These are phyloP conservation scores for Arabidopsis hybrid DNA, from an alignment of 441 rosid genomes.

Conservation along the genomic window DNA sequence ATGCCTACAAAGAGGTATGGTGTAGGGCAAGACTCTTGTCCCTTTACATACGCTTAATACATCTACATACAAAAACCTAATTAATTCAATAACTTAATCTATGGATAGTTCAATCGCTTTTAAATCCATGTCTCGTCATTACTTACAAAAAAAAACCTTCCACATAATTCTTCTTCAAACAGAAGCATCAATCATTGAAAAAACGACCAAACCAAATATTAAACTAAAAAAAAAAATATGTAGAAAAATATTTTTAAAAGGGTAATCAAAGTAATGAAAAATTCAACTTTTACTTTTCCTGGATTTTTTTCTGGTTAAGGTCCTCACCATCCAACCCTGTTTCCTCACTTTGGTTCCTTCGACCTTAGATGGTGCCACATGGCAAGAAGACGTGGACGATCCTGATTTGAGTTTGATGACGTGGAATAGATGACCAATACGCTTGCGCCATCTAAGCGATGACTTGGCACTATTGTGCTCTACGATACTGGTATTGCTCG, in stretches of 20 bases:
- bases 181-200: constrained; percentile 42
- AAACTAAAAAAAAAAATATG: constrained; percentile 24
- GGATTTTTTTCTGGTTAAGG: constrained; percentile 72
- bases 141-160: constrained; percentile 35
- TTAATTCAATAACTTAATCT: constrained; percentile 3
- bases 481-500: constrained; percentile 59
- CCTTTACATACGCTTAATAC: constrained; percentile 26
- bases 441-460: constrained; percentile 84
- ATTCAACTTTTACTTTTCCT: constrained; percentile 46
- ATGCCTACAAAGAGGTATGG: constrained; percentile 45
- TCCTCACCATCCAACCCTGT: constrained; percentile 77
- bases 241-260: not conserved
- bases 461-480: constrained; percentile 68
- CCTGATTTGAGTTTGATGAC: constrained; percentile 67
- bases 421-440: constrained; percentile 85
- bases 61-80: not conserved
- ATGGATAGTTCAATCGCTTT: constrained; percentile 6
- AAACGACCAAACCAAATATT: constrained; percentile 34
- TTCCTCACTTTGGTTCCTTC: constrained; percentile 79
- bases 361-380: constrained; percentile 70
- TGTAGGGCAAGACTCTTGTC: constrained; percentile 39
- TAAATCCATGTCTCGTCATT: constrained; percentile 35
- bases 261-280: constrained; percentile 15
- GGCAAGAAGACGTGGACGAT: constrained; percentile 69
- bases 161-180: constrained; percentile 30